A percentile compares a stretch with the other conserved stretches of the same genome.
These are phyloP conservation scores for Teratosphaeria zuluensis DNA, from an alignment of 2,329 filamentous ascomycete genomes.

Conservation along the genomic window DNA sequence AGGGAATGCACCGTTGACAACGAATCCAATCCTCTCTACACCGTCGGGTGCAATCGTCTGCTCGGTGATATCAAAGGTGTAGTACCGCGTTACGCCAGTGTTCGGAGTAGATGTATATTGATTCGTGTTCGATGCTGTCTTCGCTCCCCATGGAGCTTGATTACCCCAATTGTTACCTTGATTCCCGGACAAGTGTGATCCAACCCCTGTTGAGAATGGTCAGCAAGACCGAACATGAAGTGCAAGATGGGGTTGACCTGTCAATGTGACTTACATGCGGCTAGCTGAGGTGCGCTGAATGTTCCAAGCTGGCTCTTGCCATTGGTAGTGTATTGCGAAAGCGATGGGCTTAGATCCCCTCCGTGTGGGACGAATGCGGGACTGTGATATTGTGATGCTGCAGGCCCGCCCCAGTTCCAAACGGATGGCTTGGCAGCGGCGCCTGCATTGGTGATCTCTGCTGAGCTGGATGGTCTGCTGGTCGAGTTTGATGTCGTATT, in stretches of 20 bases:
- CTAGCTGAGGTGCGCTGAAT: conserved; percentile 14
- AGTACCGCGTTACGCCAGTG: conserved; percentile 26
- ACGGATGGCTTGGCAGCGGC: conserved; percentile 3
- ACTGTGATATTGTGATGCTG: conserved; percentile 5
- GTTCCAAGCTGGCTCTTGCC: conserved; percentile 19
- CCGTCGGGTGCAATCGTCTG: conserved; percentile 25
- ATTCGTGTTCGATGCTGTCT: conserved; percentile 19
- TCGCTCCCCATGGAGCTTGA: conserved; percentile 17
- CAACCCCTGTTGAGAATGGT: background rate
- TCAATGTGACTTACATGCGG: conserved; percentile 12
- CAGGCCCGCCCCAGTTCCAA: conserved; percentile 8
- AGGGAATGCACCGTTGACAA: conserved; percentile 26
- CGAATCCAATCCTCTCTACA: conserved; percentile 18
- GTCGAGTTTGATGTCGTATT: conserved; percentile 4
- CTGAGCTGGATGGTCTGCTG: background rate
- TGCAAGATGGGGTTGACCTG: conserved; percentile 11
- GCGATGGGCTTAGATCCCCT: conserved; percentile 5
- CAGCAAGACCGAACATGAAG: background rate
- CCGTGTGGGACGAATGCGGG: conserved; percentile 14
- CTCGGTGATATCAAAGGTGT: conserved; percentile 23
- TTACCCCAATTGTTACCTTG: background rate
- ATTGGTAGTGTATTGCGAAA: conserved; percentile 17
- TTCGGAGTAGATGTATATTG: conserved; percentile 19
- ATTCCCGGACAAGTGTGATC: background rate
- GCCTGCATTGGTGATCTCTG: background rate